Percentiles rank a stretch among this genome's conserved stretches.
These are phyloP conservation scores for Leptographium flavum DNA, from an alignment of 2,329 filamentous ascomycete genomes.

Conservation along the genomic window DNA sequence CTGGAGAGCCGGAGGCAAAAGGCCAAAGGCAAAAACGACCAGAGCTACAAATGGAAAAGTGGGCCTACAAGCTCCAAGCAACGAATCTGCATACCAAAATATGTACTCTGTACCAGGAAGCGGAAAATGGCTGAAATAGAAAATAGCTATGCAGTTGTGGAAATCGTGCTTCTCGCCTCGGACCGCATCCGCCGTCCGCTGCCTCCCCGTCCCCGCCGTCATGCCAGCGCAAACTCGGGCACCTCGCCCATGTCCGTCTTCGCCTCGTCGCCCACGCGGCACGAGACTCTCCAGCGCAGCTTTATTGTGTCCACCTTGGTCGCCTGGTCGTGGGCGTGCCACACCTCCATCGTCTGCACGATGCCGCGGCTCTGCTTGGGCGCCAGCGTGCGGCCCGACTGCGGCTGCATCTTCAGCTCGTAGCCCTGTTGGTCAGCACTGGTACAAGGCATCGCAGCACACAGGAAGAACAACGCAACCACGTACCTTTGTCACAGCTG, in stretches of 20 bases:
- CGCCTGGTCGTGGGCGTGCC: slow-evolving; percentile 52
- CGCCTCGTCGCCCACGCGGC: slow-evolving; percentile 49
- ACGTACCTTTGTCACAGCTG: slow-evolving; percentile 80
- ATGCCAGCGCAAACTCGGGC: slow-evolving; percentile 61
- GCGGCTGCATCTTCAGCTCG: slow-evolving; percentile 68
- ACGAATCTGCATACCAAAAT: no score
- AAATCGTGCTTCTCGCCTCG: background rate
- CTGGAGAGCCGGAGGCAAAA: no score
- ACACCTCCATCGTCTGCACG: slow-evolving; percentile 65
- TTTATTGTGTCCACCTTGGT: slow-evolving; percentile 68
- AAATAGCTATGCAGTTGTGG: background rate
- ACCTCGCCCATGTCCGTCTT: slow-evolving; percentile 79
- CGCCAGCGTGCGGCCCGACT: slow-evolving; percentile 62
- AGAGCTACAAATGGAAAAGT: no score
- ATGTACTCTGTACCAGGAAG: no score
- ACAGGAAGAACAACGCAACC: background rate
- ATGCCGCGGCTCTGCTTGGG: slow-evolving; percentile 64
- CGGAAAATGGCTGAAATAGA: background rate
- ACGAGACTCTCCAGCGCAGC: slow-evolving; percentile 78
- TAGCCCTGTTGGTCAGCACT: slow-evolving; percentile 44
- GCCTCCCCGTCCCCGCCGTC: background rate
- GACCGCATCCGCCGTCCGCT: background rate
- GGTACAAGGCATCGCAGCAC: background rate
- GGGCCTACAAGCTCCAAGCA: no score
- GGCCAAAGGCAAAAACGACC: no score